Evolutionary conservation across 2,329 filamentous ascomycete species (phyloP).

Genomic region (Clarireedia paspali): DNA sequence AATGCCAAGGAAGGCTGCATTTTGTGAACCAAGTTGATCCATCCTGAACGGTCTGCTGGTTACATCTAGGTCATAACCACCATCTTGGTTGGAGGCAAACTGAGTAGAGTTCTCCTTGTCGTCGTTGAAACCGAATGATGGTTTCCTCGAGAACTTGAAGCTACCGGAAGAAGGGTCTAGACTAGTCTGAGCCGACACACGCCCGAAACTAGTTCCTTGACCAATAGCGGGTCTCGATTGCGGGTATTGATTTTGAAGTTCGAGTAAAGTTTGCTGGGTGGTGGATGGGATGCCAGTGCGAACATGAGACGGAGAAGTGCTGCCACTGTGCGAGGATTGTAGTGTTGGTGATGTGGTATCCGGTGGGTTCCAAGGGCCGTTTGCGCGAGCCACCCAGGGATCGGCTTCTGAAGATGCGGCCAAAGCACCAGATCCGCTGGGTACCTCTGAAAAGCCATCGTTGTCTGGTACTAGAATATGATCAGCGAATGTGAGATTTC

Average conservation of each 20-base stretch:
- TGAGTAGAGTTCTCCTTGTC: slow-evolving; percentile 27
- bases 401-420: slow-evolving; percentile 63
- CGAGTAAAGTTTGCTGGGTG: slow-evolving; percentile 31
- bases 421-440: slow-evolving; percentile 63
- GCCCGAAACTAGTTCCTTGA: slow-evolving; percentile 30
- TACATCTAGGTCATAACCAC: slow-evolving; percentile 21
- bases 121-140: slow-evolving; percentile 22
- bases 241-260: slow-evolving; percentile 35
- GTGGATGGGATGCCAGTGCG: slow-evolving; percentile 39
- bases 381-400: slow-evolving; percentile 45
- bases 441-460: slow-evolving; percentile 40
- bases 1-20: slow-evolving; percentile 37
- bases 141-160: slow-evolving; percentile 32
- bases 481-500: slow-evolving; percentile 19
- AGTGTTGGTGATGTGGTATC: slow-evolving; percentile 39
- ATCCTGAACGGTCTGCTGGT: slow-evolving; percentile 15
- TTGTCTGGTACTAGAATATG: slow-evolving; percentile 28
- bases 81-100: slow-evolving; percentile 16
- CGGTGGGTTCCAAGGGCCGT: slow-evolving; percentile 50
- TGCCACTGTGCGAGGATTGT: slow-evolving; percentile 39
- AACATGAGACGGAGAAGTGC: slow-evolving; percentile 50
- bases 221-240: slow-evolving; percentile 39
- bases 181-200: slow-evolving; percentile 32
- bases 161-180: slow-evolving; percentile 39
- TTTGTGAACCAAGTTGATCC: slow-evolving; percentile 30